Percentiles rank a stretch among this genome's conserved stretches.
Evolutionary conservation across 202 grass and related monocot species (phyloP).

Genomic region (Brachypodium distachyon): DNA sequence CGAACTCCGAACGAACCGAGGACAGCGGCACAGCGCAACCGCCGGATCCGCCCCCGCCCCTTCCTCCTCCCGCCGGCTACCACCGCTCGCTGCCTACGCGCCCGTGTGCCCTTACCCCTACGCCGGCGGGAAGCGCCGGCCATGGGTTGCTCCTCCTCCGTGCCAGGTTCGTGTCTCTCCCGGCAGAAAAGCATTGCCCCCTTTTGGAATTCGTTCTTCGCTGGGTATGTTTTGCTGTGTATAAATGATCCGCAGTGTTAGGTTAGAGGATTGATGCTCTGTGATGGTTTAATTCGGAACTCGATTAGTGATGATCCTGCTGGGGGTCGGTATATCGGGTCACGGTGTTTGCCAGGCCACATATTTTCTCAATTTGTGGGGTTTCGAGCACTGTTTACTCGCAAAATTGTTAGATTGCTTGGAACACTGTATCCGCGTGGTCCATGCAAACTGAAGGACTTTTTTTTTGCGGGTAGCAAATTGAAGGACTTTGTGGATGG

Average conservation of each 20-base stretch:
- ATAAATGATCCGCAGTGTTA: background rate
- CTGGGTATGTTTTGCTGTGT: background rate
- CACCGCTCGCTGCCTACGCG: background rate
- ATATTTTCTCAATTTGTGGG: background rate
- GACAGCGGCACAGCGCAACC: background rate
- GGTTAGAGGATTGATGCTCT: background rate
- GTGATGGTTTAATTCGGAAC: background rate
- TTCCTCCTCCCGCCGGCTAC: background rate
- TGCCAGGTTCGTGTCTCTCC: slow-evolving; percentile 43
- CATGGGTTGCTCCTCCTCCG: slow-evolving; percentile 88
- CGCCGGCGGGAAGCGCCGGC: background rate
- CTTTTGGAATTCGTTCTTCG: background rate
- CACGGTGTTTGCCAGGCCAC: background rate
- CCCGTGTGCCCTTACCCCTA: background rate
- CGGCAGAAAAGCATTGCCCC: background rate
- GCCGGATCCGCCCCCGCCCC: slow-evolving; percentile 3
- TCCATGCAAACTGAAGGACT: background rate
- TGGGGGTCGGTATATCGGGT: background rate
- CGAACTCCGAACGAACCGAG: background rate
- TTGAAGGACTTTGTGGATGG: background rate
- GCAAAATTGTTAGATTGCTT: background rate
- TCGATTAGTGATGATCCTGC: background rate
- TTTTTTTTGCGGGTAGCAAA: no score
- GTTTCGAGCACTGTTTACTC: background rate
- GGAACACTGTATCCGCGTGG: background rate